Base-by-base conservation (phyloP, 345 rosid genomes). In the Linum trigynum region DNA sequence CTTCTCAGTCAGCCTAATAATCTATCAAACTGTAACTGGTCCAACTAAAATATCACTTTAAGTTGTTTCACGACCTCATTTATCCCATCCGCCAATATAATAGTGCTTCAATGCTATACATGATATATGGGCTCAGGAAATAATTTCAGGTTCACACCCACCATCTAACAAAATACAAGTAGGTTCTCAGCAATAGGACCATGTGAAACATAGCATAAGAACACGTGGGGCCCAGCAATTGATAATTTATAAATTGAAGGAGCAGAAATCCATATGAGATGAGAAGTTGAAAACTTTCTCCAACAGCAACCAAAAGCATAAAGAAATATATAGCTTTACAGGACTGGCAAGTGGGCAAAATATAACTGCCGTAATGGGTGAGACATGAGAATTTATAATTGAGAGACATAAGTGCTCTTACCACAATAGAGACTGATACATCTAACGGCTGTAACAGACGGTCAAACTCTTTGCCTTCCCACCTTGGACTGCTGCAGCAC, bases 391-490 rank as follows among this genome's bases (percentile, higher is more conserved):
- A 23, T 23, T 1, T 23, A 23, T 23, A 23, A 23, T 1, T 23
- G 32, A 23, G 32, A 23, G 32, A 23, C 1, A 23, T 23, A 23
- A 23, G 32, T 43, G 45, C 40, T 50, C 85, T 57, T 84, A 87
- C 96, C 96, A 72, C 67, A 74, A 92, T 78, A 15, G 88, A 82
- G 39, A 83, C 61, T n/a, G 83, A 71, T 61, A 81, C 82, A 78
- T 80, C 76, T 77, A 86, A 65, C 41, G 89, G 92, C 71, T 77
- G 73, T 68, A 92, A 64, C 69, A 92, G 66, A 75, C 77, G 75
- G 69, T 82, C 80, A 74, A 72, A 67, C 36, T 61, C 63, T 69
- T 79, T 69, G 69, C 78, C 82, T 69, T 75, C 84, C 71, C 57
- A 72, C 57, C 73, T 76, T 65, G 70, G 74, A 76, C 55, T 74